Base-by-base conservation (phyloP, 2,329 filamentous ascomycete species). In the Phyllosticta citriasiana region DNA sequence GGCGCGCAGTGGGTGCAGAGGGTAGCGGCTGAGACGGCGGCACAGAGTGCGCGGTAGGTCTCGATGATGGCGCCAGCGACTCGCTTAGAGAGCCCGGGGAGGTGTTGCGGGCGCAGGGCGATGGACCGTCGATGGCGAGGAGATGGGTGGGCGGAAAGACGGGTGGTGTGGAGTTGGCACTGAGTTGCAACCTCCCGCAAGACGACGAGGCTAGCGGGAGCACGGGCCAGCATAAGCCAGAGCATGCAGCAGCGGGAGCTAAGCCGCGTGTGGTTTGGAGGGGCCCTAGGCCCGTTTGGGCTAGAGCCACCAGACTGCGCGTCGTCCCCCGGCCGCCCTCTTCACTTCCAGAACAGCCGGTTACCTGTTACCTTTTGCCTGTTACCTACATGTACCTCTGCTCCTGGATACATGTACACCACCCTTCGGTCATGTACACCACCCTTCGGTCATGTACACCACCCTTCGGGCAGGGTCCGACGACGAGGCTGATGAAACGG, bases 61-160 rank as follows among this genome's bases (percentile, higher is more conserved):
- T 56, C 58, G 58, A 47, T 24, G 40, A 47, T 30, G 30, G 58
- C 27, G 50, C 26, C 53, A 40, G 53, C 53, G 53, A 55, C 35
- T 60, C 35, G 58, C 58, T 47, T 47, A 53, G 35, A 52, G 35
- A 40, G 40, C 53, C 24, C 33, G 57, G 14, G 40, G 40, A 16
- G n/a, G 8, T 27, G 53, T 50, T 30, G 53, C 40, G 58, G 58
- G 35, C n/a, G 8, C 26, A 19, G 68, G 64, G 67, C 66, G 53
- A 53, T 59, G 61, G 33, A 47, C 25, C 22, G 50, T 51, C 27
- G 53, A 52, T 55, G 61, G 57, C 47, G 26, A 27, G 53, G 51
- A 27, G 59, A 27, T 30, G 47, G 59, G 59, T 35, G 19, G 27
- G 33, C 35, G 40, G 51, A 57, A 30, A 56, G 55, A 56, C 22